phyloP scores from a whole-genome alignment of 1,284 basidiomycete genomes.

The Ceratobasidium sp. region DNA sequence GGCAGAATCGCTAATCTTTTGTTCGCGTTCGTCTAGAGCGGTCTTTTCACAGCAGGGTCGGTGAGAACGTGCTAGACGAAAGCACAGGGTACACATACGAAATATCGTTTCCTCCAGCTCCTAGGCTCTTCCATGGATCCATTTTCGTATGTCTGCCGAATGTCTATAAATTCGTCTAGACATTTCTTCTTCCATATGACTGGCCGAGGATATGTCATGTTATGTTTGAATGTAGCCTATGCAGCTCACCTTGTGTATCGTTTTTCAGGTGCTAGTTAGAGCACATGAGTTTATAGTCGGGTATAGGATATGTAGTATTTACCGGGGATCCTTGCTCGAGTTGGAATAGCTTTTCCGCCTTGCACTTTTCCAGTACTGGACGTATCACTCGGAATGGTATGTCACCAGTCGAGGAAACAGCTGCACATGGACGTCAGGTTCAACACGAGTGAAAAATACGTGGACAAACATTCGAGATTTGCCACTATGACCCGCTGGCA shows the following conservation, averaged over 20 bases:
- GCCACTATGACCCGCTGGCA: constrained; percentile 40
- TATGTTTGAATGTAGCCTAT: constrained; percentile 53
- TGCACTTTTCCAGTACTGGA: constrained; percentile 79
- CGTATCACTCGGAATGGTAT: constrained; percentile 72
- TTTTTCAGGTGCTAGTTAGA: constrained; percentile 67
- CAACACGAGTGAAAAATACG: constrained; percentile 4
- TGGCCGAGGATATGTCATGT: constrained; percentile 62
- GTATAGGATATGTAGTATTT: constrained; percentile 54
- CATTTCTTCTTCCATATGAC: constrained; percentile 79
- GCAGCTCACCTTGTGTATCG: constrained; percentile 68
- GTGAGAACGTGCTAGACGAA: background rate
- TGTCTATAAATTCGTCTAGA: constrained; percentile 68
- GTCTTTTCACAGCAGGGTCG: constrained; percentile 30
- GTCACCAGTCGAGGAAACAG: constrained; percentile 57
- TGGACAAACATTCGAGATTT: constrained; percentile 31
- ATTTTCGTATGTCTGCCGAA: constrained; percentile 62
- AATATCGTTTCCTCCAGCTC: constrained; percentile 77
- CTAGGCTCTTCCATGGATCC: constrained; percentile 63
- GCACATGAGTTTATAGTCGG: constrained; percentile 45
- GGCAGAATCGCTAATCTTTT: constrained; percentile 48
- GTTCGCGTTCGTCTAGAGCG: constrained; percentile 46
- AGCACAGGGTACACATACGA: constrained; percentile 62
- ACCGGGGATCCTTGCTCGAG: constrained; percentile 79
- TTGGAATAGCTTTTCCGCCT: constrained; percentile 73
- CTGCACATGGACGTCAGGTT: constrained; percentile 37